Conservation (phyloP, 1,139 yeast species). For the Taphrina deformans region DNA sequence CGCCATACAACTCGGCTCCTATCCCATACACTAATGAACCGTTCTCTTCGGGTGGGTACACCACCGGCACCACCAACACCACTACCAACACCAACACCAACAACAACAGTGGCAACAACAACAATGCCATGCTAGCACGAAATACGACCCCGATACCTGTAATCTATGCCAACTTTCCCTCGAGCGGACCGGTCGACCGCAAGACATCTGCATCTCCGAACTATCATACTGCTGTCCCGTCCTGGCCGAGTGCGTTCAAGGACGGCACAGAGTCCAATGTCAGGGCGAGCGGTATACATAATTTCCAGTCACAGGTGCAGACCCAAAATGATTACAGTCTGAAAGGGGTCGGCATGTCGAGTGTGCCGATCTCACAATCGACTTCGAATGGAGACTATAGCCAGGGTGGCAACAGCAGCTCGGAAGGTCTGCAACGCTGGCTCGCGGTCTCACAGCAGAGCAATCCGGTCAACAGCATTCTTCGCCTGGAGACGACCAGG, state of each 20-base stretch:
- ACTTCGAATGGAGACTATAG: not conserved
- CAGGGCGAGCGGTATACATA: constrained; percentile 18
- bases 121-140: not conserved
- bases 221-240: not conserved
- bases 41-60: not conserved
- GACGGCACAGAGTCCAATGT: constrained; percentile 21
- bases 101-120: not conserved
- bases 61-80: not conserved
- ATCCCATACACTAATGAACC: not conserved
- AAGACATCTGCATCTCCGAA: not conserved
- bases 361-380: not conserved
- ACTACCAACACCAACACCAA: not conserved
- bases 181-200: not conserved
- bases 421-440: constrained; percentile 18
- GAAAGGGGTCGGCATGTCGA: not conserved
- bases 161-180: not conserved
- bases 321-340: not conserved
- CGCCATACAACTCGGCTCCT: not conserved
- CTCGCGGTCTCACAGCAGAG: constrained; percentile 13
- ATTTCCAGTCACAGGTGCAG: not conserved
- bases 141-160: not conserved
- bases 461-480: constrained; percentile 24
- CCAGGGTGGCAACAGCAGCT: not conserved
- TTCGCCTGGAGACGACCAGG: not conserved
- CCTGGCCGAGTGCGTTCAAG: constrained; percentile 3